Evolutionary conservation across 768 basidiomycete genomes (phyloP).

Genomic region (Xerocomellus dryophilus): DNA sequence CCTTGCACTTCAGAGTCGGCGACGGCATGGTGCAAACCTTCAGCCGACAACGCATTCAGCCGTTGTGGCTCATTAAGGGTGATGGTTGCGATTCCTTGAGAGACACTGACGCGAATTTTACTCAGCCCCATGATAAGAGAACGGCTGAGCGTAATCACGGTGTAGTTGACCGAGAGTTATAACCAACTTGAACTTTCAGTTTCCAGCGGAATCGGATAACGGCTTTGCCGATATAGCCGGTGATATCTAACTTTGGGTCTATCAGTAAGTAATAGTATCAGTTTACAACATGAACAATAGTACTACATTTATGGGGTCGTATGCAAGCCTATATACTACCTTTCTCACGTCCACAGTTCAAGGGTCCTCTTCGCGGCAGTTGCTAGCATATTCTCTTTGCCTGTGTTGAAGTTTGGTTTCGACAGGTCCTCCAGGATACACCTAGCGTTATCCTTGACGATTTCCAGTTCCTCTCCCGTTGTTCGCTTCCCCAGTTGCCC

Average conservation of each 20-base stretch:
- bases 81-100: conserved; percentile 63
- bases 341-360: conserved; percentile 37
- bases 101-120: conserved; percentile 46
- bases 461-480: conserved; percentile 44
- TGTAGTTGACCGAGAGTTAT: too few species aligned
- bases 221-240: conserved; percentile 9
- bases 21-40: conserved; percentile 37
- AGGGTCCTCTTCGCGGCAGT: conserved; percentile 41
- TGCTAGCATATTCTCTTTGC: conserved; percentile 35
- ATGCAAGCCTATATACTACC: not conserved
- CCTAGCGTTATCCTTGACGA: conserved; percentile 48
- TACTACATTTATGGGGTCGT: not conserved
- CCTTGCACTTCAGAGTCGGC: not conserved
- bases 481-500: conserved; percentile 58
- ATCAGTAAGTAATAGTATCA: too few species aligned
- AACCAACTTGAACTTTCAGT: too few species aligned
- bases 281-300: not conserved
- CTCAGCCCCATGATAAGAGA: conserved; percentile 33
- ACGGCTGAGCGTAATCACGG: too few species aligned
- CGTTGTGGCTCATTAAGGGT: conserved; percentile 59
- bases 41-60: conserved; percentile 56
- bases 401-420: conserved; percentile 32
- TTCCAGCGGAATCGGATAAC: not conserved
- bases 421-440: conserved; percentile 52
- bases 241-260: not conserved